Evolutionary conservation across 2,329 filamentous ascomycete genomes (phyloP).

Genomic region (Trichoderma aggressivum): DNA sequence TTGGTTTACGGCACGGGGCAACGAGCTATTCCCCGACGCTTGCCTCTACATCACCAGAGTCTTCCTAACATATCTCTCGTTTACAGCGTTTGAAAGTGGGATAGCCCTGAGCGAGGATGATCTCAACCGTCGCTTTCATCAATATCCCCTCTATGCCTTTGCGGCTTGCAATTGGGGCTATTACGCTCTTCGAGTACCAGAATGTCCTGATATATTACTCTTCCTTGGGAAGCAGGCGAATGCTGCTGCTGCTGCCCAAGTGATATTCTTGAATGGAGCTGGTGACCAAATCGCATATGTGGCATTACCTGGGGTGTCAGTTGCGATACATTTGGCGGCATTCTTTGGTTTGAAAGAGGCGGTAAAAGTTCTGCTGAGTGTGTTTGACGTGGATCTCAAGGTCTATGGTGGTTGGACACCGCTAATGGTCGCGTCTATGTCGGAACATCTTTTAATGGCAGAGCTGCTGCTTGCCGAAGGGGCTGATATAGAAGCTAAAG

Average conservation of each 20-base stretch:
- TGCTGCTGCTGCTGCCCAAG: neutral
- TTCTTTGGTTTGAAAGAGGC: neutral
- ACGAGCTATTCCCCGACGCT: neutral
- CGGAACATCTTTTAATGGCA: accelerated
- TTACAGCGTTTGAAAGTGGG: neutral
- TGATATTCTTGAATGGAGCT: neutral
- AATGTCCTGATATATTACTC: neutral
- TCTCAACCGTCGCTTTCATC: neutral
- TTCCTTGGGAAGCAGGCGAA: neutral
- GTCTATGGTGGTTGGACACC: neutral
- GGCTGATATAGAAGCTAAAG: neutral
- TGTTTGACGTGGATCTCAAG: neutral
- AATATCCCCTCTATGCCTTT: neutral
- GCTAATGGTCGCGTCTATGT: neutral
- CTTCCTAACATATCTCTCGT: neutral
- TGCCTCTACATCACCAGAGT: accelerated
- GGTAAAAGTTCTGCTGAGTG: neutral
- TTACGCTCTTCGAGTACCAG: neutral
- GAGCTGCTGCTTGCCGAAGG: neutral
- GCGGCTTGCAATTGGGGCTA: neutral
- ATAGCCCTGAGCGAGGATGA: neutral
- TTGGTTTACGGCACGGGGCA: neutral
- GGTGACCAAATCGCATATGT: neutral
- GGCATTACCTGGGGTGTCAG: neutral
- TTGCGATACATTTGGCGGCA: neutral